A percentile compares a stretch with the other conserved stretches of the same genome.
Evolutionary conservation across 768 basidiomycete genomes (phyloP).

Genomic region (Exidia glandulosa): DNA sequence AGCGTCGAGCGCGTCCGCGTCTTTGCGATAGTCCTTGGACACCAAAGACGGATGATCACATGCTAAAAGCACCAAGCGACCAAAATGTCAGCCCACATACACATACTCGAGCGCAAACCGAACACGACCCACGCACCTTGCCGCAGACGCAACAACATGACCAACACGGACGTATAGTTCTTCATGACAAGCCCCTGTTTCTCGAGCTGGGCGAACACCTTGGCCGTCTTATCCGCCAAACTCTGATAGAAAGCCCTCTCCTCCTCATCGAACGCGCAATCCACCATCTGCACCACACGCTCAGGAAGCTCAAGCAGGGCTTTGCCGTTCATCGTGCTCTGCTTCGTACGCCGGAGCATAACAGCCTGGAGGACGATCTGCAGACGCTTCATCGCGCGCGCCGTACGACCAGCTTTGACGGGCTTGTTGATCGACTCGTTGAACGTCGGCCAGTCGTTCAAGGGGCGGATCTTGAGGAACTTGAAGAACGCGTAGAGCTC

Average conservation of each 20-base stretch:
- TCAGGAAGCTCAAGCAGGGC: slow-evolving; percentile 71
- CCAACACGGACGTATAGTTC: slow-evolving; percentile 59
- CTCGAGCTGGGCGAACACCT: slow-evolving; percentile 58
- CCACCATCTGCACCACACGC: slow-evolving; percentile 56
- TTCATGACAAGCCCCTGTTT: slow-evolving; percentile 35
- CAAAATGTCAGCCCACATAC: no score
- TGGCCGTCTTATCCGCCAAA: slow-evolving; percentile 48
- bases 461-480: slow-evolving; percentile 74
- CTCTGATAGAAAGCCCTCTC: slow-evolving; percentile 74
- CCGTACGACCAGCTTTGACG: slow-evolving; percentile 54
- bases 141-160: slow-evolving; percentile 68
- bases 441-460: slow-evolving; percentile 73
- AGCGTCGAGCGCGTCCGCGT: slow-evolving; percentile 68
- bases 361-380: slow-evolving; percentile 78
- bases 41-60: slow-evolving; percentile 86
- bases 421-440: slow-evolving; percentile 69
- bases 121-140: slow-evolving; percentile 49
- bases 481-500: slow-evolving; percentile 85
- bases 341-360: slow-evolving; percentile 85
- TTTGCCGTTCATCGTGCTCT: slow-evolving; percentile 62
- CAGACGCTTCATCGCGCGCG: slow-evolving; percentile 70
- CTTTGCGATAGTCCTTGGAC: slow-evolving; percentile 59
- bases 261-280: slow-evolving; percentile 64
- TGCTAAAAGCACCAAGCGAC: slow-evolving; percentile 51
- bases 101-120: neutral